These are phyloP conservation scores for Closterium sp. DNA, from an alignment of 139 green algal species.

Conservation along the genomic window DNA sequence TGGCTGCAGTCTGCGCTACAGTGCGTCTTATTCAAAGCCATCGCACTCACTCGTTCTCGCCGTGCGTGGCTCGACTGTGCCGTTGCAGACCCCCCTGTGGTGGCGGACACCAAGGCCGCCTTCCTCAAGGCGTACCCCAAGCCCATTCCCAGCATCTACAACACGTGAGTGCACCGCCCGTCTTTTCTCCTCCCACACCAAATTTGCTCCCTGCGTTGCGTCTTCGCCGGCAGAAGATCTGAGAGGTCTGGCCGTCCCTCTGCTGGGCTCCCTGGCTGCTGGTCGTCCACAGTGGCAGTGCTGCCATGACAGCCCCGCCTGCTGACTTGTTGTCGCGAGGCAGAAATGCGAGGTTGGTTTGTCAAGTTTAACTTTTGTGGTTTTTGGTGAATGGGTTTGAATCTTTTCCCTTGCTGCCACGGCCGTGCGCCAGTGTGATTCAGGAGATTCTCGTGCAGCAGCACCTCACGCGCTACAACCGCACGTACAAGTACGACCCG, in stretches of 20 bases:
- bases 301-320: background rate
- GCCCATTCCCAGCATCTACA: constrained; percentile 61
- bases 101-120: constrained; percentile 60
- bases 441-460: constrained; percentile 61
- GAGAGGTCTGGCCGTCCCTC: too few species aligned
- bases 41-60: background rate
- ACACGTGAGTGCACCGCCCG: constrained; percentile 17
- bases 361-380: too few species aligned
- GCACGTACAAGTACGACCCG: constrained; percentile 59
- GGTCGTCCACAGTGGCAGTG: background rate
- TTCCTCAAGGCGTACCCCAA: constrained; percentile 59
- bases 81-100: constrained; percentile 42
- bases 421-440: constrained; percentile 36
- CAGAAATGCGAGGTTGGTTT: too few species aligned
- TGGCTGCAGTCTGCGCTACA: background rate
- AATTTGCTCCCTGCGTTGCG: too few species aligned
- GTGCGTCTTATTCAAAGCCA: background rate
- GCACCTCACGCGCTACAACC: constrained; percentile 56
- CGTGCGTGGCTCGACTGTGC: background rate
- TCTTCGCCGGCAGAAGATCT: too few species aligned
- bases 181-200: too few species aligned
- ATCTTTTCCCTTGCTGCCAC: too few species aligned
- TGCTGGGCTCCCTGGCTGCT: background rate
- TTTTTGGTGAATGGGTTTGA: too few species aligned
- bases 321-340: background rate